Percentiles rank a stretch among this genome's conserved stretches.
Conservation (phyloP, 805 yeast species). For the Saccharomyces jurei region DNA sequence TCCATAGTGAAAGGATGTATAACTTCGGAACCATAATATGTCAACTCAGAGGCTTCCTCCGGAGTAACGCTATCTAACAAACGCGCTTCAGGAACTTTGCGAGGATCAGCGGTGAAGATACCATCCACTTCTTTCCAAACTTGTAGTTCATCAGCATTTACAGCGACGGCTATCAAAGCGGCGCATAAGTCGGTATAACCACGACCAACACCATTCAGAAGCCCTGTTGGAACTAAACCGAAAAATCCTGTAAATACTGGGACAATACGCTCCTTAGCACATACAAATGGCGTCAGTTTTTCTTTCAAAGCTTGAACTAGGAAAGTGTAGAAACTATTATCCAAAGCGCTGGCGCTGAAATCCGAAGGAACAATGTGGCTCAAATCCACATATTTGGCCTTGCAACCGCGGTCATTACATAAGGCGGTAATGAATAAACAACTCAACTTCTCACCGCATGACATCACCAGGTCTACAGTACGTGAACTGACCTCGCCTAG, state of each 20-base stretch:
- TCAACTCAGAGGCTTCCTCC: conserved; percentile 96
- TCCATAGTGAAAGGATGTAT: conserved; percentile 99
- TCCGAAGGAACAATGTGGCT: conserved; percentile 62
- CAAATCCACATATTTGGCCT: conserved; percentile 72
- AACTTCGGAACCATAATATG: conserved; percentile 96
- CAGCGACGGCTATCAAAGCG: conserved; percentile 89
- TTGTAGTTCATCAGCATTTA: conserved; percentile 87
- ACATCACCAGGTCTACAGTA: conserved; percentile 82
- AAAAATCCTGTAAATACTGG: conserved; percentile 96
- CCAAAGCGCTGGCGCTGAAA: conserved; percentile 49
- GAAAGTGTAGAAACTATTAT: conserved; percentile 53
- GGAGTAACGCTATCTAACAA: conserved; percentile 85
- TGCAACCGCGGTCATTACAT: conserved; percentile 73
- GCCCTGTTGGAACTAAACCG: conserved; percentile 93
- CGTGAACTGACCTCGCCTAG: conserved; percentile 87
- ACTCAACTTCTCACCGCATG: conserved; percentile 87
- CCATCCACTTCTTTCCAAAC: conserved; percentile 99
- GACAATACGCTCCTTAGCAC: conserved; percentile 36
- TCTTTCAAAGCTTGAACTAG: conserved; percentile 47
- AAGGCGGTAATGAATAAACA: conserved; percentile 84
- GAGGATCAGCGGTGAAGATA: conserved; percentile 95
- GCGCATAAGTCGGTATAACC: conserved; percentile 98
- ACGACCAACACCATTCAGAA: conserved; percentile 87
- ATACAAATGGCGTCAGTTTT: conserved; percentile 37
- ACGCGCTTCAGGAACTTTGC: conserved; percentile 87